Conservation (phyloP, 805 yeast genomes). For the Saturnispora hagleri region DNA sequence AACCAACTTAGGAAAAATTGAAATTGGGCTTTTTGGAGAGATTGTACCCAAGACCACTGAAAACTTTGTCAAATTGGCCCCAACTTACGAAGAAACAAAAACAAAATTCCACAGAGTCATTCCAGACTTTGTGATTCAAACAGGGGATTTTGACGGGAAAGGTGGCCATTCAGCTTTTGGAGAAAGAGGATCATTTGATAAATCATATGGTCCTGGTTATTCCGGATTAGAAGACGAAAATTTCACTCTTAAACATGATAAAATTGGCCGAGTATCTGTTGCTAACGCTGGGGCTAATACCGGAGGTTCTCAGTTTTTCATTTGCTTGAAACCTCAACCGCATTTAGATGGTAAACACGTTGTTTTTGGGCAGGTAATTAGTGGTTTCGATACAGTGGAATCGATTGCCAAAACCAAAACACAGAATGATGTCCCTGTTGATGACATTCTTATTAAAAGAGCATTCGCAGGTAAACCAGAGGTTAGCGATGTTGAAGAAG, state of each 20-base stretch:
- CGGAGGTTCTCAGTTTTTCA: conserved; percentile 64
- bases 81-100: conserved; percentile 37
- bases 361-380: conserved; percentile 69
- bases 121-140: conserved; percentile 70
- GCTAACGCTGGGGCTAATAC: conserved; percentile 44
- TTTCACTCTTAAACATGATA: conserved; percentile 38
- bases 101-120: conserved; percentile 70
- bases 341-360: conserved; percentile 59
- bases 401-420: conserved; percentile 51
- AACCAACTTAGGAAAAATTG: conserved; percentile 33
- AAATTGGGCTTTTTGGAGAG: conserved; percentile 56
- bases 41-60: conserved; percentile 54
- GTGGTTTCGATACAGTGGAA: conserved; percentile 56
- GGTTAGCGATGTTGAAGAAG: not conserved
- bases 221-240: conserved; percentile 65
- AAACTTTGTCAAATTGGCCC: conserved; percentile 47
- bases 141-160: conserved; percentile 74
- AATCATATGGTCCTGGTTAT: conserved; percentile 36
- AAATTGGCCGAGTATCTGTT: conserved; percentile 39
- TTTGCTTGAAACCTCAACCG: conserved; percentile 43
- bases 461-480: not conserved
- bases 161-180: conserved; percentile 72
- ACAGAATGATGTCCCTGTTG: conserved; percentile 32
- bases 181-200: conserved; percentile 6
- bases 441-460: conserved; percentile 32